Base-by-base conservation (phyloP, 2,329 filamentous ascomycete genomes). In the Xylaria sp. region DNA sequence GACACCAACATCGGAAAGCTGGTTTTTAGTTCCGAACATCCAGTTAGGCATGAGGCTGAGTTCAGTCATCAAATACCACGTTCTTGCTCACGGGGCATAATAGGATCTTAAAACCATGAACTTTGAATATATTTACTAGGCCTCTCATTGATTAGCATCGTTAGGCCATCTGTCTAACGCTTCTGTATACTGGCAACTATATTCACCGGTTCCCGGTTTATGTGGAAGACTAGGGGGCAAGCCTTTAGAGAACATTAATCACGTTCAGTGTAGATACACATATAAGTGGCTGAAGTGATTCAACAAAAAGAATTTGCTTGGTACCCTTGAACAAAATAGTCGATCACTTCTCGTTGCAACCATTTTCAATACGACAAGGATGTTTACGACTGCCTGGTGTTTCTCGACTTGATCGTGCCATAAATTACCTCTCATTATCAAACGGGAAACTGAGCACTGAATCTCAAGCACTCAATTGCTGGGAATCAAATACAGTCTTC, bases 401-500 rank as follows among this genome's bases (percentile, higher is more conserved):
- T 31, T 56, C 36, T 29, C 20, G n/a, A 45, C 36, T 25, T 42
- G 33, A 15, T 27, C n/a, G 57, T 2, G 1, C 20, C 22, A 57
- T 31, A 33, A 13, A n/a, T 29, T 47, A 10, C 15, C 17, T 31
- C 20, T 17, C 39, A 13, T 10, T 11, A 38, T 15, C 2, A 50
- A 49, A 29, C 36, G 20, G 38, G 15, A 47, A 51, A 29, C 22
- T 60, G 31, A 38, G 55, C 17, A 25, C 31, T 29, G 17, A 59
- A 54, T 2, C 15, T 22, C 49, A 33, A 55, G 36, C 27, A 61
- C 15, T 61, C 51, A 17, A 44, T 44, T 50, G 17, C 31, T 56
- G 29, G 36, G 47, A 58, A 58, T 55, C 22, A 61, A 66, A 44
- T 11, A 62, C 25, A 61, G 10, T 47, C 54, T 36, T 47, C 54